These are phyloP conservation scores for Cercospora nicotianae DNA, from an alignment of 2,329 filamentous ascomycete genomes.

Conservation along the genomic window DNA sequence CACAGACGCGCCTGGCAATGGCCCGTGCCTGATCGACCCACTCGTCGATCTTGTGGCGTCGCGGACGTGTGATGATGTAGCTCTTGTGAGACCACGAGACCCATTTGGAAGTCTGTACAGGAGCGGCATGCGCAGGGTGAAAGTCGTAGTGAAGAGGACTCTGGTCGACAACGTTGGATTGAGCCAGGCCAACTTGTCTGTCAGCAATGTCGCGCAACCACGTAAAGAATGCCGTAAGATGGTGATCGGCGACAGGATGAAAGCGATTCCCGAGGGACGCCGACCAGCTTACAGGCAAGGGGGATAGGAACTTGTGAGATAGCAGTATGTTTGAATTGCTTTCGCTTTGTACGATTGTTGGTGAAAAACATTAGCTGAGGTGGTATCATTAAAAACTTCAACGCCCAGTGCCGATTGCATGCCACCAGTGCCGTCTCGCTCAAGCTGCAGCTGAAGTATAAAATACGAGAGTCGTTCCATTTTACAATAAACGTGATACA, in stretches of 20 bases:
- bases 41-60: not conserved
- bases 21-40: not conserved
- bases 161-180: not conserved
- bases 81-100: not conserved
- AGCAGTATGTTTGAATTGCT: not conserved
- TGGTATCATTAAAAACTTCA: slow-evolving; percentile 7
- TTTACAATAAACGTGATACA: slow-evolving; percentile 5
- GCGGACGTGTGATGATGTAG: not conserved
- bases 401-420: not conserved
- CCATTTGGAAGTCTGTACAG: not conserved
- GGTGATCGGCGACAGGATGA: slow-evolving; percentile 1
- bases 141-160: not conserved
- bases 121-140: not conserved
- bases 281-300: not conserved
- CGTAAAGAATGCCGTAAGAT: not conserved
- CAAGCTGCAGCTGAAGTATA: not conserved
- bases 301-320: not conserved
- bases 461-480: slow-evolving; percentile 15
- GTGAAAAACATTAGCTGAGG: slow-evolving; percentile 1
- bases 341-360: slow-evolving; percentile 2
- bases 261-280: not conserved
- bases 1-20: not conserved
- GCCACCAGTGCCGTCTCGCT: slow-evolving; percentile 8
- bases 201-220: not conserved
- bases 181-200: not conserved